Percentiles rank a stretch among this genome's conserved stretches.
Conservation (phyloP, 2,329 filamentous ascomycete species). For the Fusarium luffae region DNA sequence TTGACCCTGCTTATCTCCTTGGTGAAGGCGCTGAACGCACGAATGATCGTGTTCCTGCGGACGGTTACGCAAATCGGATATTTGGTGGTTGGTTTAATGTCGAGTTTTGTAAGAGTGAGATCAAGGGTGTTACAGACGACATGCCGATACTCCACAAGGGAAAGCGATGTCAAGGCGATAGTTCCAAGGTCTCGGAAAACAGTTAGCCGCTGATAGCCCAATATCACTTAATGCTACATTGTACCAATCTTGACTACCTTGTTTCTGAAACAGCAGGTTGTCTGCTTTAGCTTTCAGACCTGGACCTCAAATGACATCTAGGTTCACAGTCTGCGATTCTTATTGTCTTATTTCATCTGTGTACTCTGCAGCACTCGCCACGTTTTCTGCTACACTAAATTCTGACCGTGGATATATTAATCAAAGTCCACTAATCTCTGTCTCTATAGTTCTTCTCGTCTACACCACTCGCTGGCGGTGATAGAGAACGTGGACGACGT, state of each 20-base stretch:
- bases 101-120: constrained; percentile 15
- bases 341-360: no score
- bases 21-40: background rate
- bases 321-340: no score
- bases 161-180: constrained; percentile 11
- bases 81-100: background rate
- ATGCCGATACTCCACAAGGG: constrained; percentile 11
- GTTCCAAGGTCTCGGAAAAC: background rate
- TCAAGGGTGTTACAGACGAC: constrained; percentile 17
- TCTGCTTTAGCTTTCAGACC: no score
- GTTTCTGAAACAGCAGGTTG: no score
- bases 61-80: background rate
- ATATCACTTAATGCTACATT: background rate
- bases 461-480: background rate
- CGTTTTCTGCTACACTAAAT: no score
- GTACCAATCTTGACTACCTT: no score
- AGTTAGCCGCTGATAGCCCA: background rate
- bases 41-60: accelerated
- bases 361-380: no score
- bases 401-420: accelerated
- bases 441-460: background rate
- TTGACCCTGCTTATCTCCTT: constrained; percentile 7
- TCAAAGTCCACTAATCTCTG: background rate
- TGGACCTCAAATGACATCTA: no score
- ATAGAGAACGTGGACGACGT: background rate